Evolutionary conservation across 768 basidiomycete species (phyloP), one percentile per base, ranked within the genome.

Genomic region (Mycena vitilis): DNA sequence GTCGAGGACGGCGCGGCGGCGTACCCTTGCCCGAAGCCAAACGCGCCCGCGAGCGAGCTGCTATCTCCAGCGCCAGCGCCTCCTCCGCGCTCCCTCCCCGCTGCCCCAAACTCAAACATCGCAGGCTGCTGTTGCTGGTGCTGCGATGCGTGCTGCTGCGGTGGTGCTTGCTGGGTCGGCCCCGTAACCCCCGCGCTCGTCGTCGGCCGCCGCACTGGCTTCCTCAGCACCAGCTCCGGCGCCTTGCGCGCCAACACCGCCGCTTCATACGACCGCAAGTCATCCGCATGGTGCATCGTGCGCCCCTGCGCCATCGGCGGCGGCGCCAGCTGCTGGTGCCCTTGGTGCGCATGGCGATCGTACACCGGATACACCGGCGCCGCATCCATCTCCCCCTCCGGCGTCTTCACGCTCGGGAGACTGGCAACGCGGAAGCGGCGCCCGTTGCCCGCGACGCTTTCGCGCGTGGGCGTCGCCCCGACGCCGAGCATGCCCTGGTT

Each of bases 221-320:
- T 85, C 64, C 86, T 84, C 60, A 72, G n/a, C 49, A 62, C 60
- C 48, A 72, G 51, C 64, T 72, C 71, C 1, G 89, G 86, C 23
- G 91, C 83, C 74, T 85, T 89, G 59, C 91, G 82, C 38, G 92
- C 91, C 60, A 92, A 78, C 18, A 94, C 88, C 5, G 93, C 93
- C 48, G 90, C 91, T 74, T 93, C 90, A 65, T 94, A 94, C 64
- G 87, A 86, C 66, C 85, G 81, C 68, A 94, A 70, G 72, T 94
- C 92, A 16, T 94, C 92, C 49, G 81, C 74, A 45, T 81, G 80
- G 60, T 87, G 83, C 49, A 82, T 60, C 36, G 84, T 85, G 61
- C 81, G 79, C 22, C 37, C 37, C 47, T 78, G 63, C 69, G 65
- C 25, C 63, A 63, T 30, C 68, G 68, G 30, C 18, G 78, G 63